Conservation (phyloP, 208 protist species). For the Trypanosoma grayi region DNA sequence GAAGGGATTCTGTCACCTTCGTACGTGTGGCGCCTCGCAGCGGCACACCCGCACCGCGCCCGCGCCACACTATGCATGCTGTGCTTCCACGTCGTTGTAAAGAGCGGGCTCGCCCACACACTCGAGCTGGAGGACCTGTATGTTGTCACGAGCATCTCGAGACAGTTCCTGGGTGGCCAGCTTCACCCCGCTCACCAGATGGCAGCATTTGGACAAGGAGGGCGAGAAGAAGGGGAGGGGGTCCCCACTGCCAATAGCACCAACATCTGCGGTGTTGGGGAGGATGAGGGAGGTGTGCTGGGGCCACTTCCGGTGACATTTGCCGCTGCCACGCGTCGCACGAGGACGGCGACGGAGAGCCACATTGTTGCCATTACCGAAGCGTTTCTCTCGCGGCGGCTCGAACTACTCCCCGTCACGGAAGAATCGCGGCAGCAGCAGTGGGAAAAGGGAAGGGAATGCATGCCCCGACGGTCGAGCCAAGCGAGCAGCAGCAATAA, state of each 20-base stretch:
- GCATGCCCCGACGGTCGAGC: no score
- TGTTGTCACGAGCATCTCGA: conserved; percentile 48
- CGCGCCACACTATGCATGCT: conserved; percentile 51
- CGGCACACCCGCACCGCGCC: conserved; percentile 31
- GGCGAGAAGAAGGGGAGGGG: not conserved
- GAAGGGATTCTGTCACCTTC: conserved; percentile 59
- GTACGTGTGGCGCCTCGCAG: conserved; percentile 51
- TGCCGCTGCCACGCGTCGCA: conserved; percentile 25
- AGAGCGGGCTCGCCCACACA: conserved; percentile 29
- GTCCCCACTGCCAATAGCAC: not conserved
- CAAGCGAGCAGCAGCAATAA: not conserved
- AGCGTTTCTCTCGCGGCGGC: conserved; percentile 17
- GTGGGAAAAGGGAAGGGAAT: not conserved
- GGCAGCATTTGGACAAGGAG: not conserved
- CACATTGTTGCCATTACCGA: conserved; percentile 34
- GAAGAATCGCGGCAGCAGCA: not conserved
- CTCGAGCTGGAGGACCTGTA: conserved; percentile 67
- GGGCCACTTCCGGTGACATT: conserved; percentile 7
- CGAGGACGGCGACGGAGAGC: not conserved
- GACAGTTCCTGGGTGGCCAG: conserved; percentile 16
- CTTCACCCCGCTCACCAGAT: conserved; percentile 3
- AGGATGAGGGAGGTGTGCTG: conserved; percentile 1
- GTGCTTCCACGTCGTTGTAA: conserved; percentile 52
- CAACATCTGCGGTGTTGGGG: not conserved
- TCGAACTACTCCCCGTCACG: not conserved